Percentiles rank a stretch among this genome's conserved stretches.
Evolutionary conservation across 495 filamentous ascomycete species (phyloP).

Genomic region (Schizothecium vesticola): DNA sequence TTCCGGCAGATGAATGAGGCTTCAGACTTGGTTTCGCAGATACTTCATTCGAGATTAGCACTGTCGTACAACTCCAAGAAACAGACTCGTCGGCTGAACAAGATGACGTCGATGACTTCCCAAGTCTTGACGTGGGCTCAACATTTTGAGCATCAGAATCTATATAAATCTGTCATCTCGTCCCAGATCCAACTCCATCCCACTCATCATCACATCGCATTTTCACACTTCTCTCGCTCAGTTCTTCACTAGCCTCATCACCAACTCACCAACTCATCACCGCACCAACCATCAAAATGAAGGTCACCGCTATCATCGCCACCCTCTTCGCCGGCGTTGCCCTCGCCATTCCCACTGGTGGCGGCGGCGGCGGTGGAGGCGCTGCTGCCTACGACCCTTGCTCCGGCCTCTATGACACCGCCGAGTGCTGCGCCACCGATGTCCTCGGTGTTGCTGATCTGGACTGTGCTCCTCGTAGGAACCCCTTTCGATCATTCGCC

Average conservation of each 20-base stretch:
- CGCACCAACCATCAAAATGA: neutral
- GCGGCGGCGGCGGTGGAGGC: neutral
- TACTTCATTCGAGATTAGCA: neutral
- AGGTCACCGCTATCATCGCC: conserved; percentile 1
- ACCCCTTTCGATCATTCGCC: neutral
- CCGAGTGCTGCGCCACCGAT: conserved; percentile 42
- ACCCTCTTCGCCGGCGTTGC: neutral
- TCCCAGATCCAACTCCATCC: neutral
- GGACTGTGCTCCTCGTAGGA: conserved; percentile 36
- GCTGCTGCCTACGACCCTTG: conserved; percentile 27
- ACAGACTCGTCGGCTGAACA: neutral
- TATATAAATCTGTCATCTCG: neutral
- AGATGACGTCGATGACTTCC: neutral
- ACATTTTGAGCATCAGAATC: neutral
- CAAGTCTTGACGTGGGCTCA: neutral
- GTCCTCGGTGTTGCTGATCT: conserved; percentile 40
- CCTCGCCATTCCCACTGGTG: conserved; percentile 3
- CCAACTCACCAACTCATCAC: neutral
- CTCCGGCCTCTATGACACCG: conserved; percentile 35
- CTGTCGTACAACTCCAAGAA: neutral
- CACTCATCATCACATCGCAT: neutral
- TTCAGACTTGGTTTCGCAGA: neutral
- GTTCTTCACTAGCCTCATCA: neutral
- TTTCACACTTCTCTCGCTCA: neutral
- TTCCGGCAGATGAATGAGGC: neutral